Percentiles rank a stretch among this genome's conserved stretches.
Evolutionary conservation across 2,329 filamentous ascomycete species (phyloP).

Genomic region (Neofusicoccum cordaticola): DNA sequence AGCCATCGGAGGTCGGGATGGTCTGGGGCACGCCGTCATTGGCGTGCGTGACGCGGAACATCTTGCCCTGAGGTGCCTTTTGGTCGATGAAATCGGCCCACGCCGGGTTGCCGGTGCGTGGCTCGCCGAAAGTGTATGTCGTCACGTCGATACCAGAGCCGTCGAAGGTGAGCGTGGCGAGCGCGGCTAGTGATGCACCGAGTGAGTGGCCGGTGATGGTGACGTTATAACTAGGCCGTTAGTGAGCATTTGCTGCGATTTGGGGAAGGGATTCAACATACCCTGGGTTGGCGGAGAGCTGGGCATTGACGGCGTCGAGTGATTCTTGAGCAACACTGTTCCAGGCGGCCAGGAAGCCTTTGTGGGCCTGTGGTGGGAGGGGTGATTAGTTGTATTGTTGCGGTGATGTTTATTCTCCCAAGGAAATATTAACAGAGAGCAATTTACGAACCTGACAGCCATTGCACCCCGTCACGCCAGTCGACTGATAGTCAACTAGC

Average conservation of each 20-base stretch:
- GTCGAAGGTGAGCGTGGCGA: constrained; percentile 1
- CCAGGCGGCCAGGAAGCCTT: constrained; percentile 13
- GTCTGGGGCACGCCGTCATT: constrained; percentile 18
- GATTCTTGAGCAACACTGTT: neutral
- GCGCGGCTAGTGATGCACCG: constrained; percentile 2
- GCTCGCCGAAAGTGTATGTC: constrained; percentile 9
- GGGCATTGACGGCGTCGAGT: neutral
- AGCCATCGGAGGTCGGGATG: neutral
- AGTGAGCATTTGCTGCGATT: no score
- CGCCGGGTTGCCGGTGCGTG: constrained; percentile 13
- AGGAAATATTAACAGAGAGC: no score
- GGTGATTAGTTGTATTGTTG: neutral
- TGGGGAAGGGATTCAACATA: no score
- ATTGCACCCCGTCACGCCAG: neutral
- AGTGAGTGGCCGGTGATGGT: constrained; percentile 12
- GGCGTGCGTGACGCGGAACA: constrained; percentile 16
- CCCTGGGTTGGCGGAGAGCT: neutral
- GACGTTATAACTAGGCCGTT: neutral
- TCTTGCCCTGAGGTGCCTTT: neutral
- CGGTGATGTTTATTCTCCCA: neutral
- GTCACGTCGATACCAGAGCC: neutral
- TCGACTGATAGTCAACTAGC: neutral
- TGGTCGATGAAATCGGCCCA: constrained; percentile 8
- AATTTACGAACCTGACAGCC: neutral
- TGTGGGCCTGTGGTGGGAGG: neutral